Evolutionary conservation across 768 basidiomycete genomes (phyloP), one percentile per base, ranked within the genome.

Genomic region (Leccinum longicurvipes): DNA sequence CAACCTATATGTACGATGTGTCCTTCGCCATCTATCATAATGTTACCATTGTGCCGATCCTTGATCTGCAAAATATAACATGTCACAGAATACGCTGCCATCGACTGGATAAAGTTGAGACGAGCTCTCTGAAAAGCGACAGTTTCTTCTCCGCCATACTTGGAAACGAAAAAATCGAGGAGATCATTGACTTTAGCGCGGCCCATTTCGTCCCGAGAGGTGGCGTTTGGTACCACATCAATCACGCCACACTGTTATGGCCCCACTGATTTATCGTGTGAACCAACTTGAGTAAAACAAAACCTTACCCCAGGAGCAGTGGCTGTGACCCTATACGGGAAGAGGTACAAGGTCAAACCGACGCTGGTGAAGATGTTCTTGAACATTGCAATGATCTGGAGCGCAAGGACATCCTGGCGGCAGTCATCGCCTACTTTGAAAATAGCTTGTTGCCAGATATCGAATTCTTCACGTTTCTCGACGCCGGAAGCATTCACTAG

Each of bases 361-460:
- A 96, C 81, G 58, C 83, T 82, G 12, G 82, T 89, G 75, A 96
- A 99, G 55, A 98, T 88, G 70, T 97, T 98, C 74, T 98, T 98
- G 82, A 98, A 98, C 94, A 98, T 98, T 6, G 97, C 97, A 59
- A 99, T 98, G 58, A 98, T 76, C 66, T 99, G 97, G 47, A 99
- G 76, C 0, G 97, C 97, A 45, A 99, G 82, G n/a, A 98, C 88
- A 65, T 99, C 97, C 71, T 99, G 97, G 42, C 97, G 85, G 71
- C 97, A 99, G 68, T 99, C 97, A 68, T 99, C 97, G 53, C 97
- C 97, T 55, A 99, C 97, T 78, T 99, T 99, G 85, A 99, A 99
- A 60, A 99, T 99, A 1, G 97, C 97, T 61, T 93, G 88, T 58
- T 96, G 93, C 95, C 93, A 98, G 46, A 95, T 87, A 58, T 98